Evolutionary conservation across 257 asterid genomes (phyloP), one percentile per base, ranked within the genome.

Genomic region (Nicotiana otophora): DNA sequence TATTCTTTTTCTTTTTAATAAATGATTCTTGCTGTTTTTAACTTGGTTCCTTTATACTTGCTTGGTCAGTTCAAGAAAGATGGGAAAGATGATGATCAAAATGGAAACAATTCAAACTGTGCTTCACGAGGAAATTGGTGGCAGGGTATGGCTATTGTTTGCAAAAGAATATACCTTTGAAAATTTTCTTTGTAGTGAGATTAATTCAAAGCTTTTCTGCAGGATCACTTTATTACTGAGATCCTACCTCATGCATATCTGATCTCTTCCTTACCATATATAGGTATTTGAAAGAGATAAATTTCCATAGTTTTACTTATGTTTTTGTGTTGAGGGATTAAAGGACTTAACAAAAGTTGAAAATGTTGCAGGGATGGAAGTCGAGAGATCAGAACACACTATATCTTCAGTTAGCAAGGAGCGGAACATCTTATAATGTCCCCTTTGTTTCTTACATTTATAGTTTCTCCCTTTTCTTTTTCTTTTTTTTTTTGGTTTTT

Each of bases 41-140:
- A 42, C 12, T 8, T 42, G 51, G 26, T 19, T 77, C 7, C 2
- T 14, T 15, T 16, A 36, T 57, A 8, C 39, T 28, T 34, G 74
- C 76, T 55, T 61, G 65, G 34, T 57, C 91, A 92, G 97, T 53
- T 83, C 57, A 88, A 88, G 86, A 92, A 88, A 82, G 90, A 91
- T 48, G 80, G 36, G 65, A 93, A 39, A 26, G 90, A 83, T 36
- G 90, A 68, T 82, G 94, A 91, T 72, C 87, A 82, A 23, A 88
- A 88, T 81, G 97, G 90, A 34, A 86, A 87, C 82, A 89, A 88
- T 81, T 80, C 91, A 30, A 88, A 84, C 23, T 74, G 88, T 78
- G 98, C 95, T 75, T 91, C 97, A 2, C 87, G 97, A 88, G 97
- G 98, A 85, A 91, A 94, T 77, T 94, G 97, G 98, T 94, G 98